A percentile compares a stretch with the other conserved stretches of the same genome.
phyloP scores from a whole-genome alignment of 1,139 yeast genomes.

The Yarrowia galli region DNA sequence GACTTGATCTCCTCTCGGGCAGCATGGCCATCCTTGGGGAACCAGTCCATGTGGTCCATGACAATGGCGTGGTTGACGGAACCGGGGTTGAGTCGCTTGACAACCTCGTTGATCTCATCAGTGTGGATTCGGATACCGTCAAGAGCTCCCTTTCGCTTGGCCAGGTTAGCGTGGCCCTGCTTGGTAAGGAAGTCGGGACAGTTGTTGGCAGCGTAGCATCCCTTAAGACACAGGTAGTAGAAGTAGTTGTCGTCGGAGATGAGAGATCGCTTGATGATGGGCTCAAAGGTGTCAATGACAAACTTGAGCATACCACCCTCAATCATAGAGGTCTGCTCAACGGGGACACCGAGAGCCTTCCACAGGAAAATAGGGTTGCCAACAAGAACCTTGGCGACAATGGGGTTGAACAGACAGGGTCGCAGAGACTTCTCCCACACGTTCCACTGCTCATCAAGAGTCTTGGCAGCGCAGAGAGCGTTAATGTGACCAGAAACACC shows the following conservation, averaged over 20 bases:
- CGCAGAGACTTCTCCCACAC: conserved; percentile 70
- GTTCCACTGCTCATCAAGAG: conserved; percentile 65
- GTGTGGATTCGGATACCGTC: conserved; percentile 80
- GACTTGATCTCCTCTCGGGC: conserved; percentile 73
- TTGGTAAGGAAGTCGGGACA: conserved; percentile 79
- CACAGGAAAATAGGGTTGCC: conserved; percentile 85
- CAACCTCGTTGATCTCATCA: conserved; percentile 77
- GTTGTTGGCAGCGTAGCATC: conserved; percentile 65
- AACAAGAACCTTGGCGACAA: conserved; percentile 69
- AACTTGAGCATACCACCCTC: conserved; percentile 72
- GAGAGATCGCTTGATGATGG: conserved; percentile 67
- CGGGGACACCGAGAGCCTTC: conserved; percentile 89
- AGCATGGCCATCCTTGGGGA: conserved; percentile 68
- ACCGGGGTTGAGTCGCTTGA: conserved; percentile 65
- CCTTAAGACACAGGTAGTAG: conserved; percentile 72
- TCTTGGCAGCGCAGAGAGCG: conserved; percentile 63
- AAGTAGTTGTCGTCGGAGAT: conserved; percentile 78
- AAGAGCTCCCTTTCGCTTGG: conserved; percentile 53
- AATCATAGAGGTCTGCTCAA: conserved; percentile 82
- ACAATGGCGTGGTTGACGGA: conserved; percentile 78
- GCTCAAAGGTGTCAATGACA: conserved; percentile 79
- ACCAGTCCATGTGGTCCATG: conserved; percentile 96
- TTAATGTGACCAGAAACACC: conserved; percentile 63
- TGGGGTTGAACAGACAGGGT: conserved; percentile 73
- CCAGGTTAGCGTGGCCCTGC: conserved; percentile 61